A percentile compares a stretch with the other conserved stretches of the same genome.
Evolutionary conservation across 2,329 filamentous ascomycete species (phyloP).

Genomic region (Aspergillus pseudoviridinutans): DNA sequence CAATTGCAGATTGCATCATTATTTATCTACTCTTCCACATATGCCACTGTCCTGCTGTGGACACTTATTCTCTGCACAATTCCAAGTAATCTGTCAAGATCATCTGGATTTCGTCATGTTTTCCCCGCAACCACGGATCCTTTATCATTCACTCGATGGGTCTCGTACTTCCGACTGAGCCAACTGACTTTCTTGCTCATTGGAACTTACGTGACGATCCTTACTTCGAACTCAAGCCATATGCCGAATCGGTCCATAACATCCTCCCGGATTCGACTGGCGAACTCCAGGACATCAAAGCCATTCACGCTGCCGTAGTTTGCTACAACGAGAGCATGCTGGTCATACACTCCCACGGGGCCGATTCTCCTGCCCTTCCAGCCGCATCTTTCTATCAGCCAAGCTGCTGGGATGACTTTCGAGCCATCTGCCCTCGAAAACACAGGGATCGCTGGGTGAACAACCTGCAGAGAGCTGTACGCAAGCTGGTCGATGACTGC

Average conservation of each 20-base stretch:
- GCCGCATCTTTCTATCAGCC: neutral
- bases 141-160: no score
- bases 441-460: neutral
- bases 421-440: neutral
- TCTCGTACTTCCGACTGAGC: no score
- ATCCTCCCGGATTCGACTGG: neutral
- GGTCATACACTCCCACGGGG: neutral
- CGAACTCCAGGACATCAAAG: neutral
- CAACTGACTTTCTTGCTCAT: no score
- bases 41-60: no score
- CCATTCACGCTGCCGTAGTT: neutral
- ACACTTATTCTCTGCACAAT: no score
- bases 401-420: neutral
- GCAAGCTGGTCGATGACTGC: no score
- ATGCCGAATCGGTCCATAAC: neutral
- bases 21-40: neutral
- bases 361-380: neutral
- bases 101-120: neutral
- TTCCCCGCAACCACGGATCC: neutral
- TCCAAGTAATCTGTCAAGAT: neutral
- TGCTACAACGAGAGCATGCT: neutral
- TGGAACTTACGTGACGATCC: neutral
- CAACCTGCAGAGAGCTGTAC: neutral
- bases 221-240: neutral
- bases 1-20: neutral